phyloP scores from a whole-genome alignment of 2,329 filamentous ascomycete genomes.

The Diaporthe sp. region DNA sequence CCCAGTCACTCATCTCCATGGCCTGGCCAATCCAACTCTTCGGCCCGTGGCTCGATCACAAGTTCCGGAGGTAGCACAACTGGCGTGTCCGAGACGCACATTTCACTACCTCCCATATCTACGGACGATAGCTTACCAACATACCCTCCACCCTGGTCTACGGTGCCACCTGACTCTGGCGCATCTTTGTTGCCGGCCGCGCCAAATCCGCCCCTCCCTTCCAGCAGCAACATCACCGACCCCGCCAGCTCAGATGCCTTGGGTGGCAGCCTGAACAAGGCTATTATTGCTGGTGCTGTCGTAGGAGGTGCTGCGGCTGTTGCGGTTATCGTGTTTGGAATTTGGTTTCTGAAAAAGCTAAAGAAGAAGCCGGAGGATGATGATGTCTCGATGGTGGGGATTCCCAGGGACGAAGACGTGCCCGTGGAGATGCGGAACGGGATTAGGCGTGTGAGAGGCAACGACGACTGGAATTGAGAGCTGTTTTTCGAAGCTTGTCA shows the following conservation, averaged over 20 bases:
- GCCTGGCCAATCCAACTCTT: background rate
- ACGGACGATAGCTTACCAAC: no score
- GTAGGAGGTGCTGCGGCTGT: background rate
- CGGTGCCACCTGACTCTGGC: background rate
- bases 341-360: background rate
- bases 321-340: background rate
- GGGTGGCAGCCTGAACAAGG: background rate
- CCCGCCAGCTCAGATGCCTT: background rate
- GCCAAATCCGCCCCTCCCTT: no score
- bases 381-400: slow-evolving; percentile 8
- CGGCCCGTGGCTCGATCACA: background rate
- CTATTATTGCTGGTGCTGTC: background rate
- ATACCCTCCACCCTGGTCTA: background rate
- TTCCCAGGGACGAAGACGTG: background rate
- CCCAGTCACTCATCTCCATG: background rate
- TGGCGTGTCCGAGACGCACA: background rate
- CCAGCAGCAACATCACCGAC: background rate
- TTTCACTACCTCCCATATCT: background rate
- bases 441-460: slow-evolving; percentile 21
- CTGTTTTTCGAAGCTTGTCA: background rate
- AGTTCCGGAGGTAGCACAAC: background rate
- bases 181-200: background rate
- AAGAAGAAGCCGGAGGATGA: background rate
- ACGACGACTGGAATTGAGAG: background rate
- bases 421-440: slow-evolving; percentile 3